phyloP scores from a whole-genome alignment of 2,329 filamentous ascomycete genomes.

The Pseudogymnoascus sp. region DNA sequence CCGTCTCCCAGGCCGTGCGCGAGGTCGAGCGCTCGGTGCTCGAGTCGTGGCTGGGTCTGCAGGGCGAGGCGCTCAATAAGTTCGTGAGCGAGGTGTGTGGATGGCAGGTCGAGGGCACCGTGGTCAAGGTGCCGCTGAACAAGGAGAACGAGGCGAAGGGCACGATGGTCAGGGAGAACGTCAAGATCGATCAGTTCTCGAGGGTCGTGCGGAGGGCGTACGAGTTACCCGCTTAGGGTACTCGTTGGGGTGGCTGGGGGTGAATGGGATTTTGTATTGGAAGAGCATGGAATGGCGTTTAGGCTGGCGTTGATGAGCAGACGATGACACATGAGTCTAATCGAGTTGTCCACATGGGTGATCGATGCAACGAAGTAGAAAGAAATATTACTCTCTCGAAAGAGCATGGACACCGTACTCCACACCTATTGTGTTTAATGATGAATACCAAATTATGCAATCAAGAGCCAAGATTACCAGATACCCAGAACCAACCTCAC shows the following conservation, averaged over 20 bases:
- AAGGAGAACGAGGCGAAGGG: conserved; percentile 97
- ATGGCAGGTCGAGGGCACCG: conserved; percentile 64
- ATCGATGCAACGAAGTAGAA: conserved; percentile 8
- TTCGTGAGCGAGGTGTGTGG: conserved; percentile 81
- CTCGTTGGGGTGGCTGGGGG: neutral
- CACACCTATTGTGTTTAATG: conserved; percentile 1
- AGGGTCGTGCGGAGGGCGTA: conserved; percentile 77
- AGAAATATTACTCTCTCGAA: conserved; percentile 6
- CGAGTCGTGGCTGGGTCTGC: conserved; percentile 70
- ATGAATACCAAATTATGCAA: conserved; percentile 1
- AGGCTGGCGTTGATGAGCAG: conserved; percentile 3
- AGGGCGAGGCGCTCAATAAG: conserved; percentile 60
- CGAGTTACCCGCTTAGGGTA: conserved; percentile 64
- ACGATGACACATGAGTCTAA: conserved; percentile 7
- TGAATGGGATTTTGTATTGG: neutral
- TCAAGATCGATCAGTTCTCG: conserved; percentile 80
- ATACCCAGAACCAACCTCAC: neutral
- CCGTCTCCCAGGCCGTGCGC: conserved; percentile 74
- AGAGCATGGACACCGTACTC: conserved; percentile 3
- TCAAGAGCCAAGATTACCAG: neutral
- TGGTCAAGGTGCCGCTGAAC: conserved; percentile 77
- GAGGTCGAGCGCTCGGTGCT: conserved; percentile 62
- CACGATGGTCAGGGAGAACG: conserved; percentile 89
- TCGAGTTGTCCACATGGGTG: conserved; percentile 2
- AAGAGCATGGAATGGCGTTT: conserved; percentile 7